These are phyloP conservation scores for Harrya chromipes DNA, from an alignment of 768 basidiomycete genomes.

Conservation along the genomic window DNA sequence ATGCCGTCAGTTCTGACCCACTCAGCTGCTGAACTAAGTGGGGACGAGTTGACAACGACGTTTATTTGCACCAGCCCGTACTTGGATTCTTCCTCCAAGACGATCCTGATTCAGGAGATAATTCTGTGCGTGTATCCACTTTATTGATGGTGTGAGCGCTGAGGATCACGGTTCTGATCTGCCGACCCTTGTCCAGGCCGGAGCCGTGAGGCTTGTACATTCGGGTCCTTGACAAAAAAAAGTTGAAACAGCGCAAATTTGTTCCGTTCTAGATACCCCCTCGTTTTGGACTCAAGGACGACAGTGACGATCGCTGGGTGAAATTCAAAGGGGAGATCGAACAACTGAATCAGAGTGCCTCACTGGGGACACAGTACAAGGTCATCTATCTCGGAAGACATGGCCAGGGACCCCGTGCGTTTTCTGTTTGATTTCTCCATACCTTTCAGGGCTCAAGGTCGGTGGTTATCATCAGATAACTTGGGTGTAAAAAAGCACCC, in stretches of 20 bases:
- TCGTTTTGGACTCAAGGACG: conserved; percentile 58
- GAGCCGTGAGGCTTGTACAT: conserved; percentile 13
- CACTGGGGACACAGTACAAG: conserved; percentile 48
- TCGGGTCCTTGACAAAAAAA: neutral
- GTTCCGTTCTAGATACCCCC: conserved; percentile 45
- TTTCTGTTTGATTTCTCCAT: neutral
- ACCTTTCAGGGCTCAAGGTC: conserved; percentile 23
- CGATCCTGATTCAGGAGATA: conserved; percentile 13
- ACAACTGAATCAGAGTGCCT: conserved; percentile 43
- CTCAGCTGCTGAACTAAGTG: too few species aligned
- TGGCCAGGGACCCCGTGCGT: conserved; percentile 70
- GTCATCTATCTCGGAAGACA: conserved; percentile 66
- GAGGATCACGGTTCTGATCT: too few species aligned
- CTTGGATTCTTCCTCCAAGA: conserved; percentile 21
- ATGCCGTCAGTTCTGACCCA: too few species aligned
- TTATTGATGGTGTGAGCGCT: too few species aligned
- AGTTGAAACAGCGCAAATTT: neutral
- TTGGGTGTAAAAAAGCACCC: conserved; percentile 66
- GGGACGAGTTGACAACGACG: too few species aligned
- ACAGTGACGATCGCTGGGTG: conserved; percentile 48
- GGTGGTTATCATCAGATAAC: conserved; percentile 61
- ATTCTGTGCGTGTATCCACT: conserved; percentile 5
- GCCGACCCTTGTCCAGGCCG: too few species aligned
- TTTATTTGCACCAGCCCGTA: conserved; percentile 4
- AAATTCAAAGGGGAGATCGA: conserved; percentile 40